Base-by-base conservation (phyloP, 2,329 filamentous ascomycete genomes). In the Diaporthe sp. region DNA sequence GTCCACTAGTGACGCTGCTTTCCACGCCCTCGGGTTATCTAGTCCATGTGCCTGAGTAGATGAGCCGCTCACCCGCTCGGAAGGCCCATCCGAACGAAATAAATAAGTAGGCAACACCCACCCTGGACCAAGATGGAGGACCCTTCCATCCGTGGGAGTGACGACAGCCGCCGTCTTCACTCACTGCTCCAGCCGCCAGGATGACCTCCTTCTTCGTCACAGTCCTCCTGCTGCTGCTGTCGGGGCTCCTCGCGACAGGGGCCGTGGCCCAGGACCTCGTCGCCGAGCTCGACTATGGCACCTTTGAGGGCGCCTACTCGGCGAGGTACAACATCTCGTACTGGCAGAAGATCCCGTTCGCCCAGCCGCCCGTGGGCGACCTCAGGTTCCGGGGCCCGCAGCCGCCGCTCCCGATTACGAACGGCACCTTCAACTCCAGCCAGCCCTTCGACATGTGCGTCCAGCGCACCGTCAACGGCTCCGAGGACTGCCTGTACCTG, bases 331-430 rank as follows among this genome's bases (percentile, higher is more conserved):
- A 92, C 79, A 87, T 92, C 57, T 88, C 87, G 37, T 90, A 91
- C 82, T 92, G 87, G 82, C 88, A 87, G 76, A 91, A 89, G 78
- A 91, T 92, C 67, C 91, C 91, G 22, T 93, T 89, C 78, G 90
- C 88, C 7, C 88, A 90, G 17, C 89, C 91, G 1, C 90, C 91
- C 19, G 83, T 86, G 17, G 90, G 90, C 2, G 79, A 85, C 62
- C 91, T 92, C 79, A 87, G 91, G 7, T 93, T 92, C 79, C 87
- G 90, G 71, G 89, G 86, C 0, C 91, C 91, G 2, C 91, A 93
- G 77, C 90, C 90, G 9, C 90, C 90, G 1, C 34, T 82, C 0
- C 82, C 81, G 0, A 84, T 91, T 72, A 83, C 81, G 4, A 84
- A 87, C 82, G 87, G 84, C 75, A 85, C 85, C 5, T 92, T 92